These are phyloP conservation scores for Chlamydomonas sp. DNA, from an alignment of 139 green algal species.

Conservation along the genomic window DNA sequence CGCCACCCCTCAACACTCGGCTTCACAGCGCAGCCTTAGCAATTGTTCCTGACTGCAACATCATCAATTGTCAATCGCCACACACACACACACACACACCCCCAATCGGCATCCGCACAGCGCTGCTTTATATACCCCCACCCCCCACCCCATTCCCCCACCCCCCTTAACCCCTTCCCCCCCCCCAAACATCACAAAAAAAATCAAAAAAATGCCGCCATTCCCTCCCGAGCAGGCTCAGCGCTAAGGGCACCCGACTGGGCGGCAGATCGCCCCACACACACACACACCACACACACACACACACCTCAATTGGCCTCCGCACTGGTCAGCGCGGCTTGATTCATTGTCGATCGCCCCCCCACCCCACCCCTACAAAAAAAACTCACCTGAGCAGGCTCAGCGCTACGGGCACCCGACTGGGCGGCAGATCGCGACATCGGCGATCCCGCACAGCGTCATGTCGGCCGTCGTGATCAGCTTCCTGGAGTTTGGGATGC, in stretches of 20 bases:
- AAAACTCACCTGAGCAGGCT: conserved; percentile 39
- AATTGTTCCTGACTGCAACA: too few relatives aligned
- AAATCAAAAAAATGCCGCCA: too few relatives aligned
- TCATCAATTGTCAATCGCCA: too few relatives aligned
- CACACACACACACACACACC: too few relatives aligned
- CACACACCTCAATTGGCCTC: not conserved
- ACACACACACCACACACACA: not conserved
- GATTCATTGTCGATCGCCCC: conserved; percentile 1
- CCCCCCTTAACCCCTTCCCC: too few relatives aligned
- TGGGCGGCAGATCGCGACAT: conserved; percentile 29
- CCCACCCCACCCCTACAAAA: not conserved
- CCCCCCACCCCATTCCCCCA: not conserved
- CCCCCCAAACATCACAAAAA: too few relatives aligned
- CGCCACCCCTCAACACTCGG: too few relatives aligned
- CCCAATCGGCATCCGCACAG: too few relatives aligned
- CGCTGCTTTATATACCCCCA: too few relatives aligned
- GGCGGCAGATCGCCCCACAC: conserved; percentile 24
- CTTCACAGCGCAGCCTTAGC: too few relatives aligned
- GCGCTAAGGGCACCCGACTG: conserved; percentile 41
- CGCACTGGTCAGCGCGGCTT: not conserved
- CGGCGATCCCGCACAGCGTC: conserved; percentile 19
- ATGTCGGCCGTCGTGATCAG: conserved; percentile 44
- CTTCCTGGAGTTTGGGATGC: conserved; percentile 54
- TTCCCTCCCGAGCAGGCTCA: conserved; percentile 30
- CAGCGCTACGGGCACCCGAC: conserved; percentile 47